A percentile compares a stretch with the other conserved stretches of the same genome.
phyloP scores from a whole-genome alignment of 495 filamentous ascomycete genomes.

The Aspergillus campestris region DNA sequence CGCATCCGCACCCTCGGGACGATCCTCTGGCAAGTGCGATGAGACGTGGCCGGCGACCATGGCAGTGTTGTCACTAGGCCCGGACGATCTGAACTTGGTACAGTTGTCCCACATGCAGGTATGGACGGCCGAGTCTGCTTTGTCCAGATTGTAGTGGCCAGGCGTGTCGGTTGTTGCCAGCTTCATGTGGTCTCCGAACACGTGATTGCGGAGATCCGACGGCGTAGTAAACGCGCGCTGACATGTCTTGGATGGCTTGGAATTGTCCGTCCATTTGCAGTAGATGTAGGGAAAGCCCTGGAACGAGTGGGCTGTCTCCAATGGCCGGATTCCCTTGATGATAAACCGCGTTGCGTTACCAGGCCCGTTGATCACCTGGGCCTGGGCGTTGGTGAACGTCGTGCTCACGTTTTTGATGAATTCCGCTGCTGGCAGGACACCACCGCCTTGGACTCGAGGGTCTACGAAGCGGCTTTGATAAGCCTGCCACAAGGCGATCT shows the following conservation, averaged over 20 bases:
- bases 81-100: constrained; percentile 29
- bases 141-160: constrained; percentile 41
- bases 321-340: constrained; percentile 80
- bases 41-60: constrained; percentile 40
- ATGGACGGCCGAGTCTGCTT: constrained; percentile 30
- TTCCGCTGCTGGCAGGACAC: constrained; percentile 76
- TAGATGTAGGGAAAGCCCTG: constrained; percentile 49
- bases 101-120: constrained; percentile 34
- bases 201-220: constrained; percentile 63
- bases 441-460: constrained; percentile 37
- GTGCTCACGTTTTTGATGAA: constrained; percentile 93
- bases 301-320: constrained; percentile 64
- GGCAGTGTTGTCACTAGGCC: constrained; percentile 33
- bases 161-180: constrained; percentile 42
- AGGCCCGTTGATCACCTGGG: constrained; percentile 64
- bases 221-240: constrained; percentile 51
- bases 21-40: constrained; percentile 45
- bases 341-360: constrained; percentile 68
- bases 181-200: constrained; percentile 59
- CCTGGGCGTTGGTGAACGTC: constrained; percentile 65
- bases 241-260: constrained; percentile 41
- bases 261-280: constrained; percentile 46
- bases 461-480: constrained; percentile 77
- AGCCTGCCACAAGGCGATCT: constrained; percentile 93
- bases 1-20: constrained; percentile 37